These are phyloP conservation scores for Leishmania aethiopica DNA, from an alignment of 208 protist genomes.

Conservation along the genomic window DNA sequence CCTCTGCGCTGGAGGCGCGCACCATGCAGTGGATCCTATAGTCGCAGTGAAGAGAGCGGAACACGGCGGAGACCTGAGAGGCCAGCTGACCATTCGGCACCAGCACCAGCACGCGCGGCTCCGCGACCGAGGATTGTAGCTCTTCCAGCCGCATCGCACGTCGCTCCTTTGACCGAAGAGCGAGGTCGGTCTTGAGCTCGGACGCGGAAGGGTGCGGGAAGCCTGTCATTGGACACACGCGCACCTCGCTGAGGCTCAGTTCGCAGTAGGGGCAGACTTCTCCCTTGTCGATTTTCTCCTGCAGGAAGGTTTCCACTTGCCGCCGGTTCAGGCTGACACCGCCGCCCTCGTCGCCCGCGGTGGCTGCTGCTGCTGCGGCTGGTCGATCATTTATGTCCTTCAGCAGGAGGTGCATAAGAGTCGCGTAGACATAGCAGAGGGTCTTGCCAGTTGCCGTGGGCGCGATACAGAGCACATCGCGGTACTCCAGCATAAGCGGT, in stretches of 20 bases:
- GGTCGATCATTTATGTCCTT: conserved; percentile 25
- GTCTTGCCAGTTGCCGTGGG: conserved; percentile 94
- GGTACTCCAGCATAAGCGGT: conserved; percentile 64
- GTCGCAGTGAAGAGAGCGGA: conserved; percentile 48
- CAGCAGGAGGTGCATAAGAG: conserved; percentile 67
- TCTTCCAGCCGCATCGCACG: conserved; percentile 48
- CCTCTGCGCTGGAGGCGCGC: conserved; percentile 65
- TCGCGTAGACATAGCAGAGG: conserved; percentile 86
- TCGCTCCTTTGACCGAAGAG: conserved; percentile 29
- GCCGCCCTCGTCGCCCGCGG: conserved; percentile 6
- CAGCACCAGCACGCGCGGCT: conserved; percentile 73
- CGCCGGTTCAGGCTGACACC: conserved; percentile 32
- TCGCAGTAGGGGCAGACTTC: conserved; percentile 90
- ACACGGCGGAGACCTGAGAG: conserved; percentile 57
- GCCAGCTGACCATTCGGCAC: conserved; percentile 77
- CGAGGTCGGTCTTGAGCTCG: conserved; percentile 16
- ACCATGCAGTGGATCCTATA: conserved; percentile 65
- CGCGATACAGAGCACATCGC: conserved; percentile 87
- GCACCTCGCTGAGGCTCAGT: conserved; percentile 44
- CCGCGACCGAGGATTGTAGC: conserved; percentile 44
- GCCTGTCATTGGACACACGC: conserved; percentile 81
- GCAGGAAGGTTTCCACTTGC: conserved; percentile 63
- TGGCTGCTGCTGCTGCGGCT: background rate
- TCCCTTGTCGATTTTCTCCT: conserved; percentile 59
- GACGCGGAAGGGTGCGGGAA: conserved; percentile 51